phyloP scores from a whole-genome alignment of 164 flowering plant genomes.

The Tetrastigma voinierianum region DNA sequence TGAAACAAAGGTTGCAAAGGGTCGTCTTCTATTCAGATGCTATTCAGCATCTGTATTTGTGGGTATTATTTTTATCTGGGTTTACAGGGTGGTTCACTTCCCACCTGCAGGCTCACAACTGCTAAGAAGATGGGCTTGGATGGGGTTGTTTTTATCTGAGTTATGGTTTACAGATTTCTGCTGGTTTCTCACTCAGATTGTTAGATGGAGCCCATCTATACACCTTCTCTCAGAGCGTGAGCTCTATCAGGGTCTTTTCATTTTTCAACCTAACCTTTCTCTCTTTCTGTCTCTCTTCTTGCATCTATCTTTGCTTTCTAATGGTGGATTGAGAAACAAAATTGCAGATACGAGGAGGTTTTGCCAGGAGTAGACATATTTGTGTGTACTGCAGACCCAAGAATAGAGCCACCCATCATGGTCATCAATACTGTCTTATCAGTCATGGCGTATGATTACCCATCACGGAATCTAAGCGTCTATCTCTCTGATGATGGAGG shows the following conservation, averaged over 20 bases:
- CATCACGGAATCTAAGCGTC: constrained; percentile 36
- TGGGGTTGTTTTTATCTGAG: constrained; percentile 33
- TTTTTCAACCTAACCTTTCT: no score
- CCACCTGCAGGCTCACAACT: constrained; percentile 9
- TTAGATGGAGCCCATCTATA: constrained; percentile 32
- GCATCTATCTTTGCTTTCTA: no score
- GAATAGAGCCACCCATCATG: constrained; percentile 37
- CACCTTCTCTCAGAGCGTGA: constrained; percentile 30
- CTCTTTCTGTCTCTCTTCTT: neutral
- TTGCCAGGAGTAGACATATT: constrained; percentile 41
- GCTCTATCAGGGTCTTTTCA: constrained; percentile 18
- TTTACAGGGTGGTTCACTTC: constrained; percentile 26
- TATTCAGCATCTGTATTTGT: constrained; percentile 18
- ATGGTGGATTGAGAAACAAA: no score
- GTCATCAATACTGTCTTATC: constrained; percentile 45
- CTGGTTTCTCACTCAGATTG: constrained; percentile 29
- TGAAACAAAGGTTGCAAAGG: constrained; percentile 28
- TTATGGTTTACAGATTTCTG: constrained; percentile 43
- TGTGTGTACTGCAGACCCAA: constrained; percentile 52
- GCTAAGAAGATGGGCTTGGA: constrained; percentile 30
- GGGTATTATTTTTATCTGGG: constrained; percentile 24
- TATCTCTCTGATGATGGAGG: constrained; percentile 50
- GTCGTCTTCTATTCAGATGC: constrained; percentile 10
- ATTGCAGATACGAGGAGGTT: constrained; percentile 14
- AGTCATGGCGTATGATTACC: constrained; percentile 44